These are phyloP conservation scores for Myxozyma sirexii DNA, from an alignment of 805 yeast genomes.

Conservation along the genomic window DNA sequence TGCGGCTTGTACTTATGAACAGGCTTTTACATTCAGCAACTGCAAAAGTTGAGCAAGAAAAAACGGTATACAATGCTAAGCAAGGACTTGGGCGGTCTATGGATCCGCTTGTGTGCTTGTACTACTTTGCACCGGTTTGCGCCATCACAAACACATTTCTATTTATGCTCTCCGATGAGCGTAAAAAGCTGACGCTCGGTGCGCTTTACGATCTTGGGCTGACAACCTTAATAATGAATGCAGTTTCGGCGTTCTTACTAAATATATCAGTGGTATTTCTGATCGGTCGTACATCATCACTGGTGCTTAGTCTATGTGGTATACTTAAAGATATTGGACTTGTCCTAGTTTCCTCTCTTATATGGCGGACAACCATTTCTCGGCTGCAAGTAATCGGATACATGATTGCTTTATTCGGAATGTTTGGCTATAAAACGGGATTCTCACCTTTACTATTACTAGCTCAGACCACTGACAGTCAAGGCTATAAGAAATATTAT, in stretches of 20 bases:
- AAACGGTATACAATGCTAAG: conserved; percentile 16
- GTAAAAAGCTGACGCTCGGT: conserved; percentile 15
- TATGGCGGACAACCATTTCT: conserved; percentile 37
- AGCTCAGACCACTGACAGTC: conserved; percentile 16
- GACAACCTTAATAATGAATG: conserved; percentile 27
- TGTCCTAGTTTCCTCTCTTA: conserved; percentile 34
- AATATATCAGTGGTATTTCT: conserved; percentile 37
- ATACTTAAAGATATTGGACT: conserved; percentile 37
- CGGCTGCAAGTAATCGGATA: conserved; percentile 35
- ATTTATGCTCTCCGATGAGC: conserved; percentile 26
- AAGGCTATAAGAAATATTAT: conserved; percentile 17
- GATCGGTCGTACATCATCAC: conserved; percentile 36
- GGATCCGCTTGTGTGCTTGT: conserved; percentile 38
- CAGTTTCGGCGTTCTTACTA: conserved; percentile 33
- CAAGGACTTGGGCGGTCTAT: conserved; percentile 24
- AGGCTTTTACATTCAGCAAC: conserved; percentile 32
- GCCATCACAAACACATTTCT: conserved; percentile 28
- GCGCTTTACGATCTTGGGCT: conserved; percentile 28
- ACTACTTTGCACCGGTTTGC: conserved; percentile 37
- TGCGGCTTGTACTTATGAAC: conserved; percentile 36
- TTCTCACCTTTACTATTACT: conserved; percentile 21
- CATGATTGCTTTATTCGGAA: conserved; percentile 34
- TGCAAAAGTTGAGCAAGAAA: conserved; percentile 7
- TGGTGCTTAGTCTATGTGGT: conserved; percentile 37
- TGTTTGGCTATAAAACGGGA: conserved; percentile 36